Percentiles rank a stretch among this genome's conserved stretches.
Conservation (phyloP, 2,329 filamentous ascomycete genomes). For the Bipolaris victoriae region DNA sequence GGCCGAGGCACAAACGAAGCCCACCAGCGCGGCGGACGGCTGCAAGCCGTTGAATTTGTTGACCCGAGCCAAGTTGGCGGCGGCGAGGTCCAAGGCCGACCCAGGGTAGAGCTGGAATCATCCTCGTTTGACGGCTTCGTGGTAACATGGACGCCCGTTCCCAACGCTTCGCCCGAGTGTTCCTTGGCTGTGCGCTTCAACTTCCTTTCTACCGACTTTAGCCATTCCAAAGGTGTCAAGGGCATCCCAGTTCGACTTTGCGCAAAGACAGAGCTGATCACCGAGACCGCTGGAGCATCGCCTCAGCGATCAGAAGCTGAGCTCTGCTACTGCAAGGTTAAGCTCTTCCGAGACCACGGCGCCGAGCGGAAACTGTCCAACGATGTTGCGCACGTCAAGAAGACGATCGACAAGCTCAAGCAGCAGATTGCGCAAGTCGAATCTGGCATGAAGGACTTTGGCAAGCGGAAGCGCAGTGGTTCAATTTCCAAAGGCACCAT, state of each 20-base stretch:
- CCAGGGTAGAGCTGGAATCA: constrained; percentile 57
- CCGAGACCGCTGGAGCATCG: constrained; percentile 56
- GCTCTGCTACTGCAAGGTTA: constrained; percentile 94
- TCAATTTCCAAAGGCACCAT: constrained; percentile 56
- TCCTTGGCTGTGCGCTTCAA: constrained; percentile 94
- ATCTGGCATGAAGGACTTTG: constrained; percentile 64
- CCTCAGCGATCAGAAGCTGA: constrained; percentile 62
- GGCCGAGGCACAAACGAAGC: constrained; percentile 94
- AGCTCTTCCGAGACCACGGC: constrained; percentile 94
- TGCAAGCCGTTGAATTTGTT: constrained; percentile 95
- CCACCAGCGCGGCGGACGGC: constrained; percentile 87
- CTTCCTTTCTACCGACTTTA: constrained; percentile 97
- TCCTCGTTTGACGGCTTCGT: constrained; percentile 94
- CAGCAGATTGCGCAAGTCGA: constrained; percentile 84
- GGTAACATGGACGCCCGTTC: constrained; percentile 79
- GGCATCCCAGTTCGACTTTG: constrained; percentile 93
- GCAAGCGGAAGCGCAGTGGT: constrained; percentile 66
- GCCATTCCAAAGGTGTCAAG: constrained; percentile 97
- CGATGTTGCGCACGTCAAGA: constrained; percentile 92
- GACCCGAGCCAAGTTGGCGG: constrained; percentile 65
- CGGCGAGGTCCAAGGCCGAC: constrained; percentile 56
- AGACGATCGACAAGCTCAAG: constrained; percentile 94
- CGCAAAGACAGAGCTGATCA: constrained; percentile 79
- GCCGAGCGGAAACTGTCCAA: constrained; percentile 95
- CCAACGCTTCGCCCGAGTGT: constrained; percentile 74